Conservation (phyloP, 1,139 yeast genomes). For the Diutina sp. region DNA sequence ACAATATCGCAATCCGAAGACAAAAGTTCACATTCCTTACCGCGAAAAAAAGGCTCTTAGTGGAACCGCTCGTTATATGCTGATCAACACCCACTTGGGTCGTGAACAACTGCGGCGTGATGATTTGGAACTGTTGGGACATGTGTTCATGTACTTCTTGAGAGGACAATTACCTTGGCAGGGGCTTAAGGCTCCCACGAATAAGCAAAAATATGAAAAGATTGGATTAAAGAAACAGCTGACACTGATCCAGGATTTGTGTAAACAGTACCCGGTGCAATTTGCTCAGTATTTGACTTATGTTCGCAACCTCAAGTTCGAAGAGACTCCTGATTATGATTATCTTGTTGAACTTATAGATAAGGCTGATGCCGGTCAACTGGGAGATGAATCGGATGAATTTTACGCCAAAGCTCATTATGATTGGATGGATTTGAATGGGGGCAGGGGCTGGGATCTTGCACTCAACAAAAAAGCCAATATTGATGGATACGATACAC, state of each 20-base stretch:
- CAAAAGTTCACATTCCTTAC: constrained; percentile 48
- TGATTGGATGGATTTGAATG: constrained; percentile 77
- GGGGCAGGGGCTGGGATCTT: constrained; percentile 78
- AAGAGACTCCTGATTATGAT: constrained; percentile 68
- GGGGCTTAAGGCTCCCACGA: constrained; percentile 50
- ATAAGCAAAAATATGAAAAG: constrained; percentile 71
- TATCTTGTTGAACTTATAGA: constrained; percentile 29
- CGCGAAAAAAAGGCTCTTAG: constrained; percentile 50
- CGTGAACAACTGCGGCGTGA: constrained; percentile 49
- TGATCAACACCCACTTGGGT: constrained; percentile 52
- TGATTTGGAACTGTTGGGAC: constrained; percentile 51
- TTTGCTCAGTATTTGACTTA: constrained; percentile 66
- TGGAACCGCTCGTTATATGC: constrained; percentile 58
- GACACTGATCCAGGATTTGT: constrained; percentile 56
- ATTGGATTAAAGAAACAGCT: constrained; percentile 70
- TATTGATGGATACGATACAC: constrained; percentile 68
- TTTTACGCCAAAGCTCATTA: constrained; percentile 49
- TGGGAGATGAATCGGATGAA: constrained; percentile 10
- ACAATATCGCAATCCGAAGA: constrained; percentile 48
- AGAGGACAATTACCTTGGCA: constrained; percentile 41
- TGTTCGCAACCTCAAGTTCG: constrained; percentile 61
- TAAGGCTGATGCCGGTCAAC: constrained; percentile 17
- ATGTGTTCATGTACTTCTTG: constrained; percentile 49
- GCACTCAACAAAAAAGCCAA: constrained; percentile 69
- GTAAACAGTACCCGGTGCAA: constrained; percentile 60